Base-by-base conservation (phyloP, 2,329 filamentous ascomycete genomes). In the Trichoderma sp. region DNA sequence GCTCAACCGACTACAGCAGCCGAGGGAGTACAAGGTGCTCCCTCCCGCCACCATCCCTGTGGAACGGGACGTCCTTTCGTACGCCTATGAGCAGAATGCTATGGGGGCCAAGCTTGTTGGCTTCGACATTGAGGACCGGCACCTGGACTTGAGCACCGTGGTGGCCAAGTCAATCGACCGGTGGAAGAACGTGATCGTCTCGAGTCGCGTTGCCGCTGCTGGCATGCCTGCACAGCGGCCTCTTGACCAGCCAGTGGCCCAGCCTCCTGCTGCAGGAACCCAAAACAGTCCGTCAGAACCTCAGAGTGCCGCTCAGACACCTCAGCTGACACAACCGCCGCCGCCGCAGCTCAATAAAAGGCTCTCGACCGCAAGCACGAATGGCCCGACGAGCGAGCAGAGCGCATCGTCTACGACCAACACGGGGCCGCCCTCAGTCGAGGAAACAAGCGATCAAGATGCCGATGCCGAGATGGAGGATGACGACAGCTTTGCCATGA, bases 181-280 rank as follows among this genome's bases (percentile, higher is more conserved):
- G 34, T 89, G 87, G 87, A 89, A 87, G 74, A 79, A 77, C 5
- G 84, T 88, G 17, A 83, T 89, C 14, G 76, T 80, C n/a, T 81
- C 83, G 6, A 78, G 81, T 2, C 79, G 84, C 47, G 77, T 76
- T 5, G 73, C 76, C 3, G 71, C 71, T n/a, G 68, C 68, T 17
- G 83, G 84, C 19, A 79, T 87, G 76, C 75, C 75, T 56, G 78
- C 79, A 3, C 86, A 88, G 68, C 79, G 78, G 51, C 69, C 81
- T 2, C 73, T 88, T 14, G 80, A 82, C 19, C 77, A 78, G 57
- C 30, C 73, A 50, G 66, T 70, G 9, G 45, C 19, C 39, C 66
- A 70, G 64, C 54, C 68, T 28, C 64, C 71, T 59, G 64, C 66
- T 54, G 57, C 34, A 21, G n/a, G 69, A 71, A 67, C 69, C 61